Conservation (phyloP, 371 early-diverging fungal species). For the Funneliformis caledonium region DNA sequence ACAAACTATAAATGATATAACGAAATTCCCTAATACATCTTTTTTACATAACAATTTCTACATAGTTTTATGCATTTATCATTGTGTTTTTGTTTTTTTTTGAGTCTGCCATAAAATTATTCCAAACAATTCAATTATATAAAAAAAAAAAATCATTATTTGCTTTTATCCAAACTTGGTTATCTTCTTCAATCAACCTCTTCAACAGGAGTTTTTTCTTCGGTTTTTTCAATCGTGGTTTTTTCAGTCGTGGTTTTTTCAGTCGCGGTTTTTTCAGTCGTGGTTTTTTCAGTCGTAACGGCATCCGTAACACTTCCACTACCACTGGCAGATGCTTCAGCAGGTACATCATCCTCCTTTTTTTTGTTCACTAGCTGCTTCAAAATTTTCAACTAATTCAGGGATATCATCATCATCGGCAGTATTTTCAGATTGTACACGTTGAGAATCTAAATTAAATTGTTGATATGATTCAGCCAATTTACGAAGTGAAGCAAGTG, state of each 20-base stretch:
- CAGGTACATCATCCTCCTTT: constrained; percentile 5
- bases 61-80: neutral
- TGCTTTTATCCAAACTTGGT: no score
- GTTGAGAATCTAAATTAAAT: constrained; percentile 49
- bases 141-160: no score
- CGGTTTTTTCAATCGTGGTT: neutral
- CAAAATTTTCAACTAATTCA: constrained; percentile 64
- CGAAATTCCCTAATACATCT: no score
- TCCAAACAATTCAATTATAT: neutral
- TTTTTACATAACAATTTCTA: neutral
- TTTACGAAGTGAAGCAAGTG: constrained; percentile 85
- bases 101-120: neutral
- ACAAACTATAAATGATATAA: neutral
- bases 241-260: no score
- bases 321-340: neutral
- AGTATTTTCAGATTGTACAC: constrained; percentile 51
- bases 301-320: neutral
- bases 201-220: neutral
- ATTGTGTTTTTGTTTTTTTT: no score
- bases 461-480: constrained; percentile 84
- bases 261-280: no score
- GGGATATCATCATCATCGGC: constrained; percentile 75
- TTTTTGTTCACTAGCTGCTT: constrained; percentile 31
- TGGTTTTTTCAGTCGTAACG: neutral
- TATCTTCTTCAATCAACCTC: neutral